A percentile compares a stretch with the other conserved stretches of the same genome.
Conservation (phyloP, 768 basidiomycete genomes). For the Lactarius hengduanensis region DNA sequence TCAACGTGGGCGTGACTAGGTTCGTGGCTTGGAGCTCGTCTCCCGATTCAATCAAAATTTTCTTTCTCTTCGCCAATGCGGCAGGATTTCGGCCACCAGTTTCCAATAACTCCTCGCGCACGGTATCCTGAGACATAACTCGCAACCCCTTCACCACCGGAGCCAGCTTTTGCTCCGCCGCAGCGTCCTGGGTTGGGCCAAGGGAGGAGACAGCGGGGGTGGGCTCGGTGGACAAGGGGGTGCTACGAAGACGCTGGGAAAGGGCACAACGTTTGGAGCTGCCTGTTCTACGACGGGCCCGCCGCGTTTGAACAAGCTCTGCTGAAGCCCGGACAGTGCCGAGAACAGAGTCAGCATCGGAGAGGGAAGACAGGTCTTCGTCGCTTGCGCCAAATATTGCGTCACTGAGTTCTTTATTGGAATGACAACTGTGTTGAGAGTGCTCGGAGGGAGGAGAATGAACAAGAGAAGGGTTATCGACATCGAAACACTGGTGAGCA, state of each 20-base stretch:
- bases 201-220: conserved; percentile 3
- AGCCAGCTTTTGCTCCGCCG: conserved; percentile 29
- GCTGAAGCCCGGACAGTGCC: conserved; percentile 15
- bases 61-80: conserved; percentile 12
- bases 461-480: conserved; percentile 18
- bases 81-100: background rate
- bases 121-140: conserved; percentile 21
- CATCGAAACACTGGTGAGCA: conserved; percentile 21
- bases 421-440: conserved; percentile 18
- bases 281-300: conserved; percentile 4
- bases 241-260: conserved; percentile 17
- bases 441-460: conserved; percentile 26
- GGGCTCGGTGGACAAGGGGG: conserved; percentile 11
- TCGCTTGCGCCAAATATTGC: conserved; percentile 31
- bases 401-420: conserved; percentile 22
- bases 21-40: conserved; percentile 13
- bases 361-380: conserved; percentile 38
- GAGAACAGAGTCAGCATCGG: conserved; percentile 33
- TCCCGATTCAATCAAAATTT: conserved; percentile 12
- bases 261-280: background rate
- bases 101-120: conserved; percentile 2
- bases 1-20: background rate
- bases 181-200: conserved; percentile 15
- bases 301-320: conserved; percentile 16
- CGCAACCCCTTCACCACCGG: conserved; percentile 25